Percentiles rank a stretch among this genome's conserved stretches.
phyloP scores from a whole-genome alignment of 2,329 filamentous ascomycete species.

The Neopestalotiopsis clavispora region DNA sequence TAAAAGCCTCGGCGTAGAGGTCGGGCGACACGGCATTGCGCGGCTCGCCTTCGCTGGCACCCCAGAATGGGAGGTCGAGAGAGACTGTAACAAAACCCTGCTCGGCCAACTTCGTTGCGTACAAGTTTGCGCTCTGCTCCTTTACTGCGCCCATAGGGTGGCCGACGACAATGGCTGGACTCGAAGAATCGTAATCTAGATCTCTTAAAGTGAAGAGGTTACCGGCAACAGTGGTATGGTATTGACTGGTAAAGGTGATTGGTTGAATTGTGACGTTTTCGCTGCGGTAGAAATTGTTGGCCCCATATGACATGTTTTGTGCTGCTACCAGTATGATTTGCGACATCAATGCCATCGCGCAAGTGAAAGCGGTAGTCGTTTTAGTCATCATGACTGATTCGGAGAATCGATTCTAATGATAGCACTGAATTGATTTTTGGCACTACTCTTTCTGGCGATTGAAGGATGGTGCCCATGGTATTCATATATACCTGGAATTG shows the following conservation, averaged over 20 bases:
- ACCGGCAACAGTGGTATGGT: not conserved
- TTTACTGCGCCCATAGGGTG: conserved; percentile 2
- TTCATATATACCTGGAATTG: not conserved
- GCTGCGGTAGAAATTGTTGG: not conserved
- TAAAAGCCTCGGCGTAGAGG: not conserved
- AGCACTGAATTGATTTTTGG: too few relatives aligned
- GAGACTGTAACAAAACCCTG: conserved; percentile 1
- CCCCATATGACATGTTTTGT: not conserved
- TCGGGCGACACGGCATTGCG: not conserved
- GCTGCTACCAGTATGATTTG: not conserved
- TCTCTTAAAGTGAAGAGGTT: not conserved
- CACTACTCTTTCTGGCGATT: too few relatives aligned
- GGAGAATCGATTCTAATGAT: not conserved
- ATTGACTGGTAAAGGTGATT: not conserved
- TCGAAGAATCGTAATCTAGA: not conserved
- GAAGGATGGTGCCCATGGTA: not conserved
- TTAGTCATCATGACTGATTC: not conserved
- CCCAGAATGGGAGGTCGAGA: not conserved
- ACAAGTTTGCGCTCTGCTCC: conserved; percentile 5
- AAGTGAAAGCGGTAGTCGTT: not conserved
- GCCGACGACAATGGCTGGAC: not conserved
- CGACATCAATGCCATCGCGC: not conserved
- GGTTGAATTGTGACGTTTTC: not conserved
- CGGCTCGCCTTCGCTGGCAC: not conserved
- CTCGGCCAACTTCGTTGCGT: not conserved